Evolutionary conservation across 2,329 filamentous ascomycete genomes (phyloP).

Genomic region (Paraphoma chrysanthemicola): DNA sequence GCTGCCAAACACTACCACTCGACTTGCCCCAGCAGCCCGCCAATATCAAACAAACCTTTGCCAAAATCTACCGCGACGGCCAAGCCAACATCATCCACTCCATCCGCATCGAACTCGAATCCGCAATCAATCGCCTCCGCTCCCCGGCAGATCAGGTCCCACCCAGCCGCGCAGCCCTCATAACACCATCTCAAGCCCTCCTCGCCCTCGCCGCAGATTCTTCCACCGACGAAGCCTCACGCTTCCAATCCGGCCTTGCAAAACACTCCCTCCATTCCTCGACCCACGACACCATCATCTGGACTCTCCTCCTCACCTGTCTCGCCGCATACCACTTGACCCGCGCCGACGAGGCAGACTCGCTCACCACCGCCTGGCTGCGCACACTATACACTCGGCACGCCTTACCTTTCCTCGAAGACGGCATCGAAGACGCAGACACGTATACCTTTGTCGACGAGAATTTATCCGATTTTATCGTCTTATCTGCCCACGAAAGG

Average conservation of each 20-base stretch:
- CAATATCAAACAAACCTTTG: conserved; percentile 50
- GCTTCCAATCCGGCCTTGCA: conserved; percentile 16
- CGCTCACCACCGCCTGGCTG: conserved; percentile 7
- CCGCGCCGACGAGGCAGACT: conserved; percentile 2
- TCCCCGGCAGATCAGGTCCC: conserved; percentile 2
- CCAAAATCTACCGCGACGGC: conserved; percentile 52
- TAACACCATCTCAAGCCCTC: conserved; percentile 24
- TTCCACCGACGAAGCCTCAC: conserved; percentile 3
- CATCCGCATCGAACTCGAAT: conserved; percentile 29
- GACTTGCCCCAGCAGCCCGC: conserved; percentile 1
- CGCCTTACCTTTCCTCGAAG: conserved; percentile 25
- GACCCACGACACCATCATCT: conserved; percentile 21
- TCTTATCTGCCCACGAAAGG: conserved; percentile 1
- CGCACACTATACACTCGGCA: conserved; percentile 15
- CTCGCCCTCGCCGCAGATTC: conserved; percentile 15
- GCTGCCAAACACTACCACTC: conserved; percentile 26
- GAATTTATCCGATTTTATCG: conserved; percentile 26
- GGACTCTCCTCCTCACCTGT: conserved; percentile 31
- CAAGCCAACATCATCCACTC: conserved; percentile 44
- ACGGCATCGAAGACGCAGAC: conserved; percentile 32
- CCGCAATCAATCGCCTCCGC: conserved; percentile 13
- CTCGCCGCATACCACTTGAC: conserved; percentile 22
- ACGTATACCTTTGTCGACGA: conserved; percentile 31
- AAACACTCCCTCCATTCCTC: conserved; percentile 14
- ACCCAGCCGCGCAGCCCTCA: conserved; percentile 2